A percentile compares a stretch with the other conserved stretches of the same genome.
These are phyloP conservation scores for Fusarium sp. DNA, from an alignment of 2,329 filamentous ascomycete genomes.

Conservation along the genomic window DNA sequence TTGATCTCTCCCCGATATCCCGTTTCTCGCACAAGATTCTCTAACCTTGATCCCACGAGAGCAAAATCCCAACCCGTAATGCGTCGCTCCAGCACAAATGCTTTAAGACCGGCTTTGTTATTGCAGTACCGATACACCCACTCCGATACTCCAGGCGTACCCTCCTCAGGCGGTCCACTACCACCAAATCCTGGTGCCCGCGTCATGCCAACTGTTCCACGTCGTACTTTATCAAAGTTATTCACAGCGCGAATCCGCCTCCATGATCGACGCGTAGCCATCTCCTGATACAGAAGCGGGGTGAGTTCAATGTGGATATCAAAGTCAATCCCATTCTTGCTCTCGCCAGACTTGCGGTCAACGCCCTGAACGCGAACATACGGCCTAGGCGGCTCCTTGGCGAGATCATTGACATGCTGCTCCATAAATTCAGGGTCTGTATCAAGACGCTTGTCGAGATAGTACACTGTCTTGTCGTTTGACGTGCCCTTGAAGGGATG, in stretches of 20 bases:
- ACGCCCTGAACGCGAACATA: conserved; percentile 65
- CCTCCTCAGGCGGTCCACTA: conserved; percentile 46
- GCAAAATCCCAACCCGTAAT: conserved; percentile 72
- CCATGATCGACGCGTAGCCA: conserved; percentile 56
- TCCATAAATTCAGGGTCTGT: conserved; percentile 58
- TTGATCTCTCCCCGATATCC: conserved; percentile 73
- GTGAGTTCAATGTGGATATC: conserved; percentile 69
- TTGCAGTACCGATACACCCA: conserved; percentile 78
- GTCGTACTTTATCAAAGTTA: conserved; percentile 69
- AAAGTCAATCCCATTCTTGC: conserved; percentile 66
- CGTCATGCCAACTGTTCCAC: conserved; percentile 70
- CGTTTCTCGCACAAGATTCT: conserved; percentile 69
- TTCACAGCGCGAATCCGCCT: conserved; percentile 62
- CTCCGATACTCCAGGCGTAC: conserved; percentile 54
- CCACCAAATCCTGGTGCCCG: conserved; percentile 60
- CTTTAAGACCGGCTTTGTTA: conserved; percentile 67
- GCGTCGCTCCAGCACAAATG: conserved; percentile 62
- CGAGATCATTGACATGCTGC: conserved; percentile 57
- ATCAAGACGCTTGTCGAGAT: conserved; percentile 60
- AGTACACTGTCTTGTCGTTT: conserved; percentile 54
- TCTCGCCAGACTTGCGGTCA: conserved; percentile 60
- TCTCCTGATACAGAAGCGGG: conserved; percentile 64
- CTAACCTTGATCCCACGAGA: conserved; percentile 63
- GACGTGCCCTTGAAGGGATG: conserved; percentile 48
- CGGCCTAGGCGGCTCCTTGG: conserved; percentile 63